A percentile compares a stretch with the other conserved stretches of the same genome.
These are phyloP conservation scores for Sequoia sempervirens DNA, from an alignment of 75 land plant species.

Conservation along the genomic window DNA sequence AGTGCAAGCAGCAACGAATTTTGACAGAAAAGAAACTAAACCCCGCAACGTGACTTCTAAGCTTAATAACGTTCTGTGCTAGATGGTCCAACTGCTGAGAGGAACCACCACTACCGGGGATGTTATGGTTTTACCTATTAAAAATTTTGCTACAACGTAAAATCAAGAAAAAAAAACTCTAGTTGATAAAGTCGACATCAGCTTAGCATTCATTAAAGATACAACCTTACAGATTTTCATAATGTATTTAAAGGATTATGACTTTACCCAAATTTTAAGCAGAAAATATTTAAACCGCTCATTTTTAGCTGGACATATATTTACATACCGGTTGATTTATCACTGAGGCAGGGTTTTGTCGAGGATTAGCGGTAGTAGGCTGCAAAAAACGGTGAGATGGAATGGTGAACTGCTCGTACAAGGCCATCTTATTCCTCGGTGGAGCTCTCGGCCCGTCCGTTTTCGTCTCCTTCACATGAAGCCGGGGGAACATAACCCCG, in stretches of 20 bases:
- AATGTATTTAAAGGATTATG: not conserved
- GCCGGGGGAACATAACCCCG: slow-evolving; percentile 81
- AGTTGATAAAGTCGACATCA: not conserved
- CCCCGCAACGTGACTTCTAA: not conserved
- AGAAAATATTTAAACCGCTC: not conserved
- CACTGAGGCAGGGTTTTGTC: not conserved
- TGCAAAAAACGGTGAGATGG: slow-evolving; percentile 50
- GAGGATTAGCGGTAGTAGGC: not conserved
- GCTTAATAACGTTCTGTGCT: not conserved
- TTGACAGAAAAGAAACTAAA: not conserved
- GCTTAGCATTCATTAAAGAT: not conserved
- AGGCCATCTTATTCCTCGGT: slow-evolving; percentile 95
- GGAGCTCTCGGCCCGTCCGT: slow-evolving; percentile 89
- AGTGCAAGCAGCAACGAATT: not conserved
- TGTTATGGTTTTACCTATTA: not conserved
- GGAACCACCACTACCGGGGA: not conserved
- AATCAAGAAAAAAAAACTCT: not conserved
- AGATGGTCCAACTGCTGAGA: not conserved
- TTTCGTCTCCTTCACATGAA: slow-evolving; percentile 68
- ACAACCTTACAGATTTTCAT: not conserved
- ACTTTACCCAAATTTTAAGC: not conserved
- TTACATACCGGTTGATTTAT: slow-evolving; percentile 5
- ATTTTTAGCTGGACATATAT: not conserved
- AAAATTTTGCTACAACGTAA: not conserved
- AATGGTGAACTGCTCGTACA: slow-evolving; percentile 84